phyloP scores from a whole-genome alignment of 2,329 filamentous ascomycete genomes.

The Aspergillus caelatus region DNA sequence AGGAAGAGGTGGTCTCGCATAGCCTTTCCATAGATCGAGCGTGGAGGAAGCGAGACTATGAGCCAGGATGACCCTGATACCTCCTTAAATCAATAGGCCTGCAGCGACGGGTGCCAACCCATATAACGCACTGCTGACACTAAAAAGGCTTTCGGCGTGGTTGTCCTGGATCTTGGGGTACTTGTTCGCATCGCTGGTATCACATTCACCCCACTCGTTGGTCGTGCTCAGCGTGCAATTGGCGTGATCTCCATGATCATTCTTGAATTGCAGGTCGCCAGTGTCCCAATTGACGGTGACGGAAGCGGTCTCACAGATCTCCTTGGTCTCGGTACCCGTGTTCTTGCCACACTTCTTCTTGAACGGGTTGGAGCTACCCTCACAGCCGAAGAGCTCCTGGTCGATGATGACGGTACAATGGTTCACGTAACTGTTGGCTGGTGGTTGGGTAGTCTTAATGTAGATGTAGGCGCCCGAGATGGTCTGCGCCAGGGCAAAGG shows the following conservation, averaged over 20 bases:
- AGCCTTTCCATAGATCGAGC: neutral
- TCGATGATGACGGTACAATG: slow-evolving; percentile 22
- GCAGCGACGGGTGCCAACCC: slow-evolving; percentile 13
- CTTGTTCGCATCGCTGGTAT: slow-evolving; percentile 15
- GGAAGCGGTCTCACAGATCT: slow-evolving; percentile 10
- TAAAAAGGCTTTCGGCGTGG: slow-evolving; percentile 3
- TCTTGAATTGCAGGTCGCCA: slow-evolving; percentile 12
- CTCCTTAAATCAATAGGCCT: slow-evolving; percentile 10
- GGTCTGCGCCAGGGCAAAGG: slow-evolving; percentile 17
- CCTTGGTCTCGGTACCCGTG: slow-evolving; percentile 22
- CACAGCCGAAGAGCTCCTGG: slow-evolving; percentile 19
- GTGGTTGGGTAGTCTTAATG: slow-evolving; percentile 18
- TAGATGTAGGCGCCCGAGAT: slow-evolving; percentile 15
- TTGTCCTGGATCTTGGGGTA: slow-evolving; percentile 11
- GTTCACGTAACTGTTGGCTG: slow-evolving; percentile 15
- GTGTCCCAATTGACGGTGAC: slow-evolving; percentile 18
- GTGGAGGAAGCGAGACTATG: neutral
- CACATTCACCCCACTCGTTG: slow-evolving; percentile 12
- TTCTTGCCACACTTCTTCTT: slow-evolving; percentile 27
- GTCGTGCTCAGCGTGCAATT: slow-evolving; percentile 19
- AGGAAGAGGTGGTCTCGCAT: neutral
- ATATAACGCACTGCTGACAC: slow-evolving; percentile 6
- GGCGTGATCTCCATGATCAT: slow-evolving; percentile 10
- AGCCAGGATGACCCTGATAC: neutral
- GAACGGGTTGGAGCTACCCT: slow-evolving; percentile 19